These are phyloP conservation scores for Ophiostoma montium DNA, from an alignment of 2,329 filamentous ascomycete species.

Conservation along the genomic window DNA sequence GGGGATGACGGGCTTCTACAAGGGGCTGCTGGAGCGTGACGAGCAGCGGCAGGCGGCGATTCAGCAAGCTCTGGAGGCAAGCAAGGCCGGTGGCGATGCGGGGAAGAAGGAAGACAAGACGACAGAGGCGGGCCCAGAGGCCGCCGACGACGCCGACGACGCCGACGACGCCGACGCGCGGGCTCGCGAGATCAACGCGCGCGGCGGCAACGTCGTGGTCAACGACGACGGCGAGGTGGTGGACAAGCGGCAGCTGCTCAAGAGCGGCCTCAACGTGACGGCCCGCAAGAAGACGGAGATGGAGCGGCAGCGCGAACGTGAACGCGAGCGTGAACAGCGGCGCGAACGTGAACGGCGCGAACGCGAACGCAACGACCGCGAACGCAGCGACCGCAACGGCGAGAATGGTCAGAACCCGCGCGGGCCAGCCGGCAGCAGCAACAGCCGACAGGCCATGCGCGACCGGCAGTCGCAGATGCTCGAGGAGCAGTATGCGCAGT, in stretches of 20 bases:
- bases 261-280: constrained; percentile 60
- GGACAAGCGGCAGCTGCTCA: constrained; percentile 68
- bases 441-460: constrained; percentile 50
- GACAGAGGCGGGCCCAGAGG: constrained; percentile 23
- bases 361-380: not conserved
- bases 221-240: constrained; percentile 76
- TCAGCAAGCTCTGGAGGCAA: constrained; percentile 43
- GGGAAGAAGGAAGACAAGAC: constrained; percentile 17
- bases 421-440: constrained; percentile 27
- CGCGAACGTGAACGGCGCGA: not conserved
- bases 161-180: constrained; percentile 38
- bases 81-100: constrained; percentile 11
- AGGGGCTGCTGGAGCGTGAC: constrained; percentile 54
- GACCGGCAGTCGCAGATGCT: constrained; percentile 69
- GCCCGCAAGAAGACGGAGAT: constrained; percentile 42
- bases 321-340: not conserved
- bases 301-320: constrained; percentile 10
- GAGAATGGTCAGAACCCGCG: constrained; percentile 15
- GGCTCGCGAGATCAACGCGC: constrained; percentile 53
- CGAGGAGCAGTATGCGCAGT: constrained; percentile 60
- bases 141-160: constrained; percentile 28
- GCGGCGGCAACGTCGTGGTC: constrained; percentile 46
- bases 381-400: not conserved
- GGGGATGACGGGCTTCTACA: constrained; percentile 66
- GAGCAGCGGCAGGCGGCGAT: constrained; percentile 57